A percentile compares a stretch with the other conserved stretches of the same genome.
phyloP scores from a whole-genome alignment of 2,329 filamentous ascomycete genomes.

The Gyromitra esculenta region DNA sequence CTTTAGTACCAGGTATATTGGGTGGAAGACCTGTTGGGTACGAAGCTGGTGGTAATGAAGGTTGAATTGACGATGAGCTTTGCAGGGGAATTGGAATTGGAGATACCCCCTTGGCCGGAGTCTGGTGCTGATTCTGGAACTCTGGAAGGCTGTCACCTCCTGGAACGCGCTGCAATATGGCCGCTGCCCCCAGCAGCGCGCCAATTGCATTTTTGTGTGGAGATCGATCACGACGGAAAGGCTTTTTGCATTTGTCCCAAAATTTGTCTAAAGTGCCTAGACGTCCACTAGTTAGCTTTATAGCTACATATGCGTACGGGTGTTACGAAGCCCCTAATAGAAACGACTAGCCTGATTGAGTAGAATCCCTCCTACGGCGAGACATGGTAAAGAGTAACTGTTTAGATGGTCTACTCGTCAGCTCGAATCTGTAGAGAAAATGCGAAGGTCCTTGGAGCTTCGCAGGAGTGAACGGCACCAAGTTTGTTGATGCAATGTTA shows the following conservation, averaged over 20 bases:
- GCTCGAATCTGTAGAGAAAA: neutral
- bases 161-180: neutral
- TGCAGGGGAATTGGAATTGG: neutral
- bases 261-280: neutral
- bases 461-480: neutral
- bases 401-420: neutral
- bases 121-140: neutral
- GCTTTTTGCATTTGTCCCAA: neutral
- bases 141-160: neutral
- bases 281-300: neutral
- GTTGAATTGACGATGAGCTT: no score
- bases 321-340: neutral
- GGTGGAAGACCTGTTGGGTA: no score
- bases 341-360: neutral
- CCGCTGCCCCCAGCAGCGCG: neutral
- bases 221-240: neutral
- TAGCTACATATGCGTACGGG: neutral
- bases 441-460: neutral
- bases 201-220: neutral
- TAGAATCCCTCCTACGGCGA: neutral
- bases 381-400: neutral
- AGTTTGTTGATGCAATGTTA: neutral
- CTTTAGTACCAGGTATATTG: no score
- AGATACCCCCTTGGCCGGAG: neutral
- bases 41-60: no score